Percentiles rank a stretch among this genome's conserved stretches.
These are phyloP conservation scores for Dendrothele bispora DNA, from an alignment of 768 basidiomycete species.

Conservation along the genomic window DNA sequence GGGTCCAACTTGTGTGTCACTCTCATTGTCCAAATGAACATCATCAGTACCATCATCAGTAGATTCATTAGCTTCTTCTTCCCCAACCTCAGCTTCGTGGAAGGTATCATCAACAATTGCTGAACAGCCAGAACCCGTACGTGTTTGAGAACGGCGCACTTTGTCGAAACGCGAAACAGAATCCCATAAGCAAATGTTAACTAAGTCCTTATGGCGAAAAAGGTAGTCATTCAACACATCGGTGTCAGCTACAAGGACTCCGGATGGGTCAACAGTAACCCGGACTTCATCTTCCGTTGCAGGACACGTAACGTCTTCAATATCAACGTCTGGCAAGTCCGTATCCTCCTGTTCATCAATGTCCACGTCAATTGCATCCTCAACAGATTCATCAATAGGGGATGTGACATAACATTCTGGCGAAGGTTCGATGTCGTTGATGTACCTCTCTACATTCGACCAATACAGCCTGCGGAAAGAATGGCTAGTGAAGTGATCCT, in stretches of 20 bases:
- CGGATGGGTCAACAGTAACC: too few relatives aligned
- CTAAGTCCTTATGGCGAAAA: constrained; percentile 3
- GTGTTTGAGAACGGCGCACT: background rate
- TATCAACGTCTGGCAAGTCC: too few relatives aligned
- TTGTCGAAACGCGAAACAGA: constrained; percentile 13
- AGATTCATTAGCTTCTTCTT: background rate
- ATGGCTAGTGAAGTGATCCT: constrained; percentile 29
- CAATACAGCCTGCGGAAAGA: constrained; percentile 21
- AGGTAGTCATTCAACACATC: constrained; percentile 15
- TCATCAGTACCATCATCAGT: background rate
- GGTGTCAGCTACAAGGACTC: too few relatives aligned
- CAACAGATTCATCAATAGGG: too few relatives aligned
- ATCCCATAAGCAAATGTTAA: constrained; percentile 14
- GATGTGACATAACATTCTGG: background rate
- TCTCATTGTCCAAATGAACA: background rate
- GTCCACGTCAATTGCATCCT: too few relatives aligned
- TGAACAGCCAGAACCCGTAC: too few relatives aligned
- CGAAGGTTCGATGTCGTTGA: background rate
- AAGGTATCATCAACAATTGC: too few relatives aligned
- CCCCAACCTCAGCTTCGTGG: background rate
- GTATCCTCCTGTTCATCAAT: too few relatives aligned
- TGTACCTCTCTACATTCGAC: constrained; percentile 14
- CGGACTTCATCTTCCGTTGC: too few relatives aligned
- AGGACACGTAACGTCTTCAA: too few relatives aligned
- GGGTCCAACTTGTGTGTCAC: background rate